phyloP scores from a whole-genome alignment of 306 rosid genomes.

The Corylus americana region DNA sequence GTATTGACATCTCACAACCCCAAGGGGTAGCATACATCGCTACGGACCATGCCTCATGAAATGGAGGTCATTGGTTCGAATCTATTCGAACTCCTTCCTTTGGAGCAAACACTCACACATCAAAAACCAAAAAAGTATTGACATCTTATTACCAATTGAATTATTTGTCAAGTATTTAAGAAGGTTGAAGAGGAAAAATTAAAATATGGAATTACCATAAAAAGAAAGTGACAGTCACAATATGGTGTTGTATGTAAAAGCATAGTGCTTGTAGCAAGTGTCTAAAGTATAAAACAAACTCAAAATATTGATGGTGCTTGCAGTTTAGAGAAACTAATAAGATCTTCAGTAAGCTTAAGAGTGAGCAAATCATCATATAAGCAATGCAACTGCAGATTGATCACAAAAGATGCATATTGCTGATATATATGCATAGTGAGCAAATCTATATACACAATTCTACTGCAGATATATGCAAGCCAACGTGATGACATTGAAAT shows the following conservation, averaged over 20 bases:
- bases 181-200: not conserved
- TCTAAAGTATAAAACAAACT: not conserved
- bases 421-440: not conserved
- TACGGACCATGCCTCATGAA: too few relatives aligned
- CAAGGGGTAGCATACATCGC: not conserved
- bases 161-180: not conserved
- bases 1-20: not conserved
- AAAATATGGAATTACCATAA: not conserved
- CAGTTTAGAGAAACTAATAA: too few relatives aligned
- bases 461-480: not conserved
- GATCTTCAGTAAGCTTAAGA: too few relatives aligned
- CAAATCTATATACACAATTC: not conserved
- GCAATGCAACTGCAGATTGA: too few relatives aligned
- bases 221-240: not conserved
- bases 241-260: not conserved
- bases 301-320: not conserved
- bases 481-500: conserved; percentile 14
- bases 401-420: not conserved
- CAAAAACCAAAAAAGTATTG: not conserved
- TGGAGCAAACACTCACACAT: not conserved
- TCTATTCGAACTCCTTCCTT: not conserved
- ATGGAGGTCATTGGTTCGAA: not conserved
- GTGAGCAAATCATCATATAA: too few relatives aligned
- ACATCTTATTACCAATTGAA: not conserved
- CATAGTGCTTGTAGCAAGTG: not conserved